Conservation (phyloP, 75 land plant species). For the Sequoia sempervirens region DNA sequence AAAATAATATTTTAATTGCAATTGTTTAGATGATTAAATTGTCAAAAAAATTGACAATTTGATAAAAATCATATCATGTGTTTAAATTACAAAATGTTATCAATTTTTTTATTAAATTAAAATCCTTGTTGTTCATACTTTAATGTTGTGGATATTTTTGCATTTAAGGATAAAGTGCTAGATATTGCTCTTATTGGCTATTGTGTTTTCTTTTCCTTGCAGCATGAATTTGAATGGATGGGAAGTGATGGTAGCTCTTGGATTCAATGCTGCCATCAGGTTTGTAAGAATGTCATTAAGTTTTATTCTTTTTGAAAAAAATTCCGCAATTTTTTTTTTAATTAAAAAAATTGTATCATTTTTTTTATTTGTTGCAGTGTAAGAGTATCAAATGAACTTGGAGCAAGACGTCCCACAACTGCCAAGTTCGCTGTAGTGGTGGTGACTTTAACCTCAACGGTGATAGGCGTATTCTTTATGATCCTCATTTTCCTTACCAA, state of each 20-base stretch:
- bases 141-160: no score
- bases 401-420: constrained; percentile 54
- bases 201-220: not conserved
- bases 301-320: not conserved
- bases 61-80: no score
- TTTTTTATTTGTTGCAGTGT: constrained; percentile 31
- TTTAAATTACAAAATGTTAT: no score
- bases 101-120: no score
- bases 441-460: constrained; percentile 22
- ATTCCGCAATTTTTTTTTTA: not conserved
- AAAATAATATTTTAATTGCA: no score
- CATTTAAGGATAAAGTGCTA: not conserved
- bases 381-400: constrained; percentile 74
- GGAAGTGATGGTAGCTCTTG: constrained; percentile 38
- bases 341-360: no score
- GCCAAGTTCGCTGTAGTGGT: constrained; percentile 49
- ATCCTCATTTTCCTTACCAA: constrained; percentile 18
- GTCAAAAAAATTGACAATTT: no score
- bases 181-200: no score
- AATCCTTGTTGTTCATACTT: not conserved
- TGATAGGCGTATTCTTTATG: constrained; percentile 37
- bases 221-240: constrained; percentile 26
- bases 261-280: constrained; percentile 73
- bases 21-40: no score
- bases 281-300: constrained; percentile 1